A percentile compares a stretch with the other conserved stretches of the same genome.
Conservation (phyloP, 441 rosid genomes). For the Populus trichocarpa region DNA sequence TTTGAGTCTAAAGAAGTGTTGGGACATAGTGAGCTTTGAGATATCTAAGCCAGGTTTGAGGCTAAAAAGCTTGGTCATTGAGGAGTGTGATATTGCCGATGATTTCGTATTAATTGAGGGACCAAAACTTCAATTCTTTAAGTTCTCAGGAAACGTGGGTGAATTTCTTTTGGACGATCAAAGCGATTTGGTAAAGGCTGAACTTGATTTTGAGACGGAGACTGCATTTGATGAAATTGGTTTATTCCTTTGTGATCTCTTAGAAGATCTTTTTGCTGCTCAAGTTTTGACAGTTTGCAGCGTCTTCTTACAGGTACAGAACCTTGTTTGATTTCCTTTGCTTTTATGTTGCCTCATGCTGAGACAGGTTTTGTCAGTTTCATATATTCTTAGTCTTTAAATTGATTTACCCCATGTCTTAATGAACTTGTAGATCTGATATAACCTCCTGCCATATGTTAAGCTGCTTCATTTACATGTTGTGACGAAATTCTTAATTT, state of each 20-base stretch:
- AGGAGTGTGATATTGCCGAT: conserved; percentile 24
- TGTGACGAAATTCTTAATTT: too few species aligned
- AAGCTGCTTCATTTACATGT: background rate
- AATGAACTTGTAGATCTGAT: background rate
- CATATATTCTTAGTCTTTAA: background rate
- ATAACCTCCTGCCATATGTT: background rate
- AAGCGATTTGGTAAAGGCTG: conserved; percentile 24
- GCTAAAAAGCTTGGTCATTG: conserved; percentile 26
- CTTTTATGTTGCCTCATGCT: background rate
- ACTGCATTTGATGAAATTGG: conserved; percentile 26
- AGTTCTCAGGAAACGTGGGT: conserved; percentile 31
- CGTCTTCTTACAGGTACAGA: conserved; percentile 43
- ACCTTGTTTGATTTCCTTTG: too few species aligned
- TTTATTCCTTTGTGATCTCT: conserved; percentile 11
- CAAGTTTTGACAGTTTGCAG: conserved; percentile 34
- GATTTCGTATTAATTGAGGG: conserved; percentile 13
- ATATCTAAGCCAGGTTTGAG: conserved; percentile 1
- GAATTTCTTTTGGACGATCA: conserved; percentile 12
- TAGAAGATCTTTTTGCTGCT: conserved; percentile 21
- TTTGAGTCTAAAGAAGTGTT: conserved; percentile 34
- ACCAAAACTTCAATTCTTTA: conserved; percentile 26
- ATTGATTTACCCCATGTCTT: background rate
- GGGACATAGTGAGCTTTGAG: conserved; percentile 14
- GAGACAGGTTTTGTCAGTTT: background rate
- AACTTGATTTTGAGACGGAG: conserved; percentile 36